Evolutionary conservation across 1,284 basidiomycete genomes (phyloP).

Genomic region (Malassezia japonica): DNA sequence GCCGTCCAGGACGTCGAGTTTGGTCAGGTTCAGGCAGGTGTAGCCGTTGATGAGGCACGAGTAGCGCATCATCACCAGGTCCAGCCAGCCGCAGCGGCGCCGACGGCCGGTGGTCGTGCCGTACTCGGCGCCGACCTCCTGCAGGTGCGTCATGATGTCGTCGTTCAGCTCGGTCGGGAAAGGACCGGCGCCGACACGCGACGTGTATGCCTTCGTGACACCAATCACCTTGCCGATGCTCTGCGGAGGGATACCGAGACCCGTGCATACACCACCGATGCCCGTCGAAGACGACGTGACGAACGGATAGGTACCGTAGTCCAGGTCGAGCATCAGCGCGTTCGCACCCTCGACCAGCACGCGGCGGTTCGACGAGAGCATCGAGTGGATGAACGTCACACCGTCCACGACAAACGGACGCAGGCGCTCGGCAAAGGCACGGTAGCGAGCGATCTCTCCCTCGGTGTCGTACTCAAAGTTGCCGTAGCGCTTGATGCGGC

Average conservation of each 20-base stretch:
- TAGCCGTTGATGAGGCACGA: slow-evolving; percentile 93
- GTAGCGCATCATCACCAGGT: slow-evolving; percentile 86
- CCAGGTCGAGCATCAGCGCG: slow-evolving; percentile 93
- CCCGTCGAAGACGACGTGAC: slow-evolving; percentile 88
- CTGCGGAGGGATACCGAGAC: slow-evolving; percentile 84
- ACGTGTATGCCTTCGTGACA: slow-evolving; percentile 95
- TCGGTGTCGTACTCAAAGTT: slow-evolving; percentile 98
- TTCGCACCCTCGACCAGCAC: slow-evolving; percentile 95
- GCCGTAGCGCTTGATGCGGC: slow-evolving; percentile 94
- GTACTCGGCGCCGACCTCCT: slow-evolving; percentile 85
- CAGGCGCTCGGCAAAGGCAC: slow-evolving; percentile 75
- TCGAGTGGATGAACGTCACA: slow-evolving; percentile 71
- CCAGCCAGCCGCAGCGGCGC: slow-evolving; percentile 92
- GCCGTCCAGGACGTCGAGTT: slow-evolving; percentile 82
- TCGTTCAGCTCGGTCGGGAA: slow-evolving; percentile 94
- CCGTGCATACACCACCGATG: slow-evolving; percentile 90
- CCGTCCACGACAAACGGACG: slow-evolving; percentile 82
- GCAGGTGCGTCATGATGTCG: slow-evolving; percentile 72
- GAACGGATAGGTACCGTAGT: slow-evolving; percentile 94
- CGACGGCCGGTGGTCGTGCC: slow-evolving; percentile 85
- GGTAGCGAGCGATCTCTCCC: slow-evolving; percentile 81
- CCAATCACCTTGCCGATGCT: slow-evolving; percentile 75
- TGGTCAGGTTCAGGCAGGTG: slow-evolving; percentile 84
- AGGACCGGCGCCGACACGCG: slow-evolving; percentile 88
- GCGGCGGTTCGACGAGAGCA: slow-evolving; percentile 62